A percentile compares a stretch with the other conserved stretches of the same genome.
These are phyloP conservation scores for Bisporella sp. DNA, from an alignment of 2,329 filamentous ascomycete genomes.

Conservation along the genomic window DNA sequence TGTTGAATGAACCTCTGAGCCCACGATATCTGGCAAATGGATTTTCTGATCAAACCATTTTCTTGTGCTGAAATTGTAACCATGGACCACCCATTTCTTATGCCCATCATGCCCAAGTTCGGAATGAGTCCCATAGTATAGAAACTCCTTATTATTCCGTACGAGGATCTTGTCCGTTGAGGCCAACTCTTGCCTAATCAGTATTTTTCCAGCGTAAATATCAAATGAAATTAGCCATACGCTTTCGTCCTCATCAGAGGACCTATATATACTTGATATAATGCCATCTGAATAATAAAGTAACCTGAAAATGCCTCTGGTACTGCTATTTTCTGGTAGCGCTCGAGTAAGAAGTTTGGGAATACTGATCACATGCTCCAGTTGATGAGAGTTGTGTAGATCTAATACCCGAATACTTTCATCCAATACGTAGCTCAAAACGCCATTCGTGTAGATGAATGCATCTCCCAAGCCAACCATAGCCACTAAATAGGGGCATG, in stretches of 20 bases:
- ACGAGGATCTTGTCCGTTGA: constrained; percentile 56
- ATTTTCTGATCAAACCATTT: constrained; percentile 38
- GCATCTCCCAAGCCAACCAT: constrained; percentile 52
- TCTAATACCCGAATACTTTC: constrained; percentile 51
- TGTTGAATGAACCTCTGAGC: constrained; percentile 57
- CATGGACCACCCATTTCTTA: constrained; percentile 55
- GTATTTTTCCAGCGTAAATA: constrained; percentile 31
- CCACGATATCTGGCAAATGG: constrained; percentile 51
- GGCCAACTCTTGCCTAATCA: constrained; percentile 35
- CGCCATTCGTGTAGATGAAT: constrained; percentile 57
- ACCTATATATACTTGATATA: constrained; percentile 49
- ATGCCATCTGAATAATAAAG: constrained; percentile 51
- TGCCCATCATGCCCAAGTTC: constrained; percentile 44
- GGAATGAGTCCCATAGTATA: constrained; percentile 62
- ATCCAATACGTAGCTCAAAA: constrained; percentile 55
- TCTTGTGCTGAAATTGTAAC: constrained; percentile 38
- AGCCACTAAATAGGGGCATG: constrained; percentile 54
- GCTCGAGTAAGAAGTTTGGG: constrained; percentile 32
- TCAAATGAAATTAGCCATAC: constrained; percentile 49
- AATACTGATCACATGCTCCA: constrained; percentile 52
- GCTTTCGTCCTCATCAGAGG: constrained; percentile 29
- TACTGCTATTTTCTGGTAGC: constrained; percentile 27
- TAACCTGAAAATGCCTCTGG: constrained; percentile 42
- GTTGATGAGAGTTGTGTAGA: constrained; percentile 39
- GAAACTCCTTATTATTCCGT: constrained; percentile 51